Evolutionary conservation across 2,329 filamentous ascomycete genomes (phyloP), one percentile per base, ranked within the genome.

Genomic region (Fusarium lateritium): DNA sequence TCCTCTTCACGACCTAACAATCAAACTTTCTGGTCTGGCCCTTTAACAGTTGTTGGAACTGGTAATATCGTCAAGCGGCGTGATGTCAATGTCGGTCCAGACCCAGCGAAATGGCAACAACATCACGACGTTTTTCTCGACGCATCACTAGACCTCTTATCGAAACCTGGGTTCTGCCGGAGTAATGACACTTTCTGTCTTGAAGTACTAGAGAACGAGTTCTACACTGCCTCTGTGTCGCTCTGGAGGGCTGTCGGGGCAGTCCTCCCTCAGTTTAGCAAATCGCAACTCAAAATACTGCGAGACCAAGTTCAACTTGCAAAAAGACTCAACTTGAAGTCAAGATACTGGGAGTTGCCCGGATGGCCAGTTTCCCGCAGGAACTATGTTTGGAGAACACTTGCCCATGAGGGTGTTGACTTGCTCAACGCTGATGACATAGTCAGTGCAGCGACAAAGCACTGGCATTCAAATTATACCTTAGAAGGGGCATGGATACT

Each of bases 1-100:
- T 19, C 26, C 1, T 6, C 39, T 8, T 57, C 44, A 5, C 81
- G 79, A 11, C 70, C 79, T 6, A 70, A 88, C 2, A 77, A 85
- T 36, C 75, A 79, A 33, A 11, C 71, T 4, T 73, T 73, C 9
- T 57, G 53, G 44, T 62, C 56, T 6, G 82, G 91, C 0, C 87
- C 89, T 2, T 76, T 93, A 21, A 93, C 90, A 0, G 84, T 93
- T 2, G 89, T 93, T 3, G 89, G 87, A 1, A 92, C 90, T 0
- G 91, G 91, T 9, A 87, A 87, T 40, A 70, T 76, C 7, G 55
- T 26, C 34, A 65, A 45, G 8, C 56, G 62, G 2, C 65, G 71
- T 60, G 71, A 72, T 24, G 66, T 73, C 2, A 73, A 73, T 8
- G 51, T 69, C 9, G 71, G 71, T 2, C 1, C 55, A 3, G 56